Evolutionary conservation across 805 yeast species (phyloP).

Genomic region (Lipomyces spencermartinsiae): DNA sequence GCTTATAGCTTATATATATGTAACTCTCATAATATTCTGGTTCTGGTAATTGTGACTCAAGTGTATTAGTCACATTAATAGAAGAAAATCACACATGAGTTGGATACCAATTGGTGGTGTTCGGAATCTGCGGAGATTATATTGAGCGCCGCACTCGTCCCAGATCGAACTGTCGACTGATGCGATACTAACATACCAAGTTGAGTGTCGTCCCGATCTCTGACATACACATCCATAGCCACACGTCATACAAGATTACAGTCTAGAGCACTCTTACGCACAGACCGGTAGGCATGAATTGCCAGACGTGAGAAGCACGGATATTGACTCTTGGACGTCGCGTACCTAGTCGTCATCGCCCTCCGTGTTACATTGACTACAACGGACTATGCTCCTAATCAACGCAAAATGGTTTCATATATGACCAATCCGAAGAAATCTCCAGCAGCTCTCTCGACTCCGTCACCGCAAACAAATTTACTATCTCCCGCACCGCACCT

Average conservation of each 20-base stretch:
- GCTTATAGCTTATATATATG: not conserved
- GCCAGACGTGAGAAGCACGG: not conserved
- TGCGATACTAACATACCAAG: no score
- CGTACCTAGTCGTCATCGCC: not conserved
- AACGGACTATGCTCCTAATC: not conserved
- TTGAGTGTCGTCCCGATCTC: not conserved
- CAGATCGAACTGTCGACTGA: no score
- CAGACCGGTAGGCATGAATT: not conserved
- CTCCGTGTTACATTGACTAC: not conserved
- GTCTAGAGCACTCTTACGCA: not conserved
- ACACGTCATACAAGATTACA: not conserved
- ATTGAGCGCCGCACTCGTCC: no score
- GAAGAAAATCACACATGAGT: not conserved
- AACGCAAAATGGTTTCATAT: constrained; percentile 1
- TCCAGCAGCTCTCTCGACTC: constrained; percentile 25
- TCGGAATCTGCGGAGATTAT: no score
- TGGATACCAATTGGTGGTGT: no score
- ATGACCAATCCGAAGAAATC: constrained; percentile 12
- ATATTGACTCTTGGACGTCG: not conserved
- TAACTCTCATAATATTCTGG: not conserved
- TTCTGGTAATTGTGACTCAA: not conserved
- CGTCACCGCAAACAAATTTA: constrained; percentile 23
- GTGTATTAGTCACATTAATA: not conserved
- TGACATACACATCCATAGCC: not conserved
- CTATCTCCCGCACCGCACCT: constrained; percentile 24